Evolutionary conservation across 2,329 filamentous ascomycete species (phyloP).

Genomic region (Verticillium longisporum): DNA sequence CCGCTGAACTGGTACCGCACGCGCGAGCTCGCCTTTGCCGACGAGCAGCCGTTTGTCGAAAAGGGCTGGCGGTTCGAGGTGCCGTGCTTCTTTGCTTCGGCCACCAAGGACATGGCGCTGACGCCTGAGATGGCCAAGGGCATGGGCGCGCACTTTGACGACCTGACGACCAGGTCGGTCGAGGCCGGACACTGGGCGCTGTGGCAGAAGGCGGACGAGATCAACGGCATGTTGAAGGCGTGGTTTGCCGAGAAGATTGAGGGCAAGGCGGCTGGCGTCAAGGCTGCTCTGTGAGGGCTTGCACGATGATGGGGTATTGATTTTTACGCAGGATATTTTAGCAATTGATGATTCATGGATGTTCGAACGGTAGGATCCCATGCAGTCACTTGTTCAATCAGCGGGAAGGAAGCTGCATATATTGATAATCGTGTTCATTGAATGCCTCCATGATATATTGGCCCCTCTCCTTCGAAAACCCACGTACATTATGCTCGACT

Average conservation of each 20-base stretch:
- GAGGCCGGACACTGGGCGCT: conserved; percentile 75
- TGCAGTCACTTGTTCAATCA: too few species aligned
- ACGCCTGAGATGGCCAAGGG: conserved; percentile 61
- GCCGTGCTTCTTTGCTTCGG: conserved; percentile 70
- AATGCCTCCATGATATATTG: too few species aligned
- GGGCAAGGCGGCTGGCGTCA: not conserved
- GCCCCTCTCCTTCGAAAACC: too few species aligned
- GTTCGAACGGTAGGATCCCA: too few species aligned
- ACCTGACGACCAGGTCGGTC: conserved; percentile 60
- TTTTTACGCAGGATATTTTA: not conserved
- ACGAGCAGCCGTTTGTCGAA: conserved; percentile 58
- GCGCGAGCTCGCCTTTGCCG: conserved; percentile 64
- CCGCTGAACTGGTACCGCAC: conserved; percentile 88
- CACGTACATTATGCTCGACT: too few species aligned
- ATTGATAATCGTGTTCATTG: too few species aligned
- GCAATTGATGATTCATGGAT: not conserved
- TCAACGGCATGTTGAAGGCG: conserved; percentile 60
- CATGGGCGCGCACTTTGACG: conserved; percentile 64
- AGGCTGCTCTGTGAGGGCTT: not conserved
- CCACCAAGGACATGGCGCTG: conserved; percentile 64
- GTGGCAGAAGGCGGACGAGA: conserved; percentile 62
- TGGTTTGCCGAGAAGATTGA: conserved; percentile 46
- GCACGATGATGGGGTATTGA: not conserved
- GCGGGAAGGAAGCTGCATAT: too few species aligned
- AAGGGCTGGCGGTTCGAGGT: conserved; percentile 44